Conservation (phyloP, 2,329 filamentous ascomycete genomes). For the Chaetomiaceae sp. region DNA sequence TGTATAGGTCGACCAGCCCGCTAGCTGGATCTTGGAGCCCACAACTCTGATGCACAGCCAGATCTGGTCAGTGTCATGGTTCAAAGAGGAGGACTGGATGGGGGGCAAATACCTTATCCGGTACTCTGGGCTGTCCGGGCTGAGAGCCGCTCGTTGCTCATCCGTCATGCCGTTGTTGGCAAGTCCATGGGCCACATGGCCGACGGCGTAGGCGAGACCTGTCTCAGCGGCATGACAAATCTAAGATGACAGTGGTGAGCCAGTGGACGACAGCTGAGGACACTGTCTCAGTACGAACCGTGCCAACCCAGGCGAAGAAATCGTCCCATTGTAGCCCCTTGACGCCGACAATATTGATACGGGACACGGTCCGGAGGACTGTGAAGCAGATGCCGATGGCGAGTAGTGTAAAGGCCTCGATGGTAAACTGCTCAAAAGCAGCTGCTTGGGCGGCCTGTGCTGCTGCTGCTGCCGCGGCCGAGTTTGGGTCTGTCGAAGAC, state of each 20-base stretch:
- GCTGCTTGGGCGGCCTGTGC: no score
- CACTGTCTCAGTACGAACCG: conserved; percentile 25
- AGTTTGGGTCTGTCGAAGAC: background rate
- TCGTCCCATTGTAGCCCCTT: conserved; percentile 53
- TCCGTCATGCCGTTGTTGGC: conserved; percentile 34
- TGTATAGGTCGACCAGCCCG: no score
- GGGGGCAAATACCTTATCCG: no score
- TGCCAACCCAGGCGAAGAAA: conserved; percentile 44
- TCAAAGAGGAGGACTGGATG: no score
- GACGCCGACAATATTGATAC: conserved; percentile 43
- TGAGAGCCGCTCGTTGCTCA: conserved; percentile 20
- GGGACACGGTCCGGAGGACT: conserved; percentile 44
- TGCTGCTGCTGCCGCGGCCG: background rate
- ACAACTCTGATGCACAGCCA: no score
- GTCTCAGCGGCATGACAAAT: conserved; percentile 26
- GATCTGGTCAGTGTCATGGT: no score
- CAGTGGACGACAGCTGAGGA: conserved; percentile 39
- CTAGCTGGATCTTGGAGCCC: no score
- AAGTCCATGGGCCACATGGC: conserved; percentile 27
- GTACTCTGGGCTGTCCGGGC: no score
- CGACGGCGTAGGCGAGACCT: conserved; percentile 29
- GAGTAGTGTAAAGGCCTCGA: conserved; percentile 48
- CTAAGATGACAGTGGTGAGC: background rate
- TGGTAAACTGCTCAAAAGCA: conserved; percentile 11
- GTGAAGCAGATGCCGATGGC: conserved; percentile 48